phyloP scores from a whole-genome alignment of 208 protist species.

The Leishmania major region DNA sequence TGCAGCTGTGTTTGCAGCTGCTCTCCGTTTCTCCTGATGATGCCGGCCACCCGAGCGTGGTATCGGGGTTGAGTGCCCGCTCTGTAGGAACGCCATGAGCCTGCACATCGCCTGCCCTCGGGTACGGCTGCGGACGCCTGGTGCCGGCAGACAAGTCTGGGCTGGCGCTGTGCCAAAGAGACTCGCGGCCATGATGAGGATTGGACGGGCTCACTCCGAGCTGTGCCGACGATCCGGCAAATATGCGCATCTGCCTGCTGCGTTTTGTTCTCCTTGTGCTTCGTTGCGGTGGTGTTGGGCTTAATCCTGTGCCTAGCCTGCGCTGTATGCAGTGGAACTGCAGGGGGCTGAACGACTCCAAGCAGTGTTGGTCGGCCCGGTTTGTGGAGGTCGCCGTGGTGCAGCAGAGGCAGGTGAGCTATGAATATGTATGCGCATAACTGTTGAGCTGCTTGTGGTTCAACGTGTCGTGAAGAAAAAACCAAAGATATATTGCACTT shows the following conservation, averaged over 20 bases:
- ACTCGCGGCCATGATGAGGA: background rate
- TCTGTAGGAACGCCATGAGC: no score
- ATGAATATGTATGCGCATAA: background rate
- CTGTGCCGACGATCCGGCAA: background rate
- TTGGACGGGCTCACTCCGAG: background rate
- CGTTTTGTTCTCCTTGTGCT: background rate
- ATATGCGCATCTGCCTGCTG: background rate
- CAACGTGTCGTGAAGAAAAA: background rate
- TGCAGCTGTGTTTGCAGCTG: background rate
- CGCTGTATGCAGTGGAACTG: background rate
- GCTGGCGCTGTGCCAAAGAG: background rate
- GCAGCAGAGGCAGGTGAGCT: background rate
- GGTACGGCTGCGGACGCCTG: background rate
- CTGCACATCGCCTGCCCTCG: no score
- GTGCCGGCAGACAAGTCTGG: background rate
- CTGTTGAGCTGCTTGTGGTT: no score
- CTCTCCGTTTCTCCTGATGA: background rate
- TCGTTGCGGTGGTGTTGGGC: background rate
- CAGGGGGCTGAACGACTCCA: background rate
- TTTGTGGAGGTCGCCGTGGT: background rate
- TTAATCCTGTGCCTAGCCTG: background rate
- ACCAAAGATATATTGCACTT: no score
- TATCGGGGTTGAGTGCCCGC: no score
- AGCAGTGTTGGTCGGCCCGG: background rate
- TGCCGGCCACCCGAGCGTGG: background rate